Conservation (phyloP, 1,284 basidiomycete genomes). For the Cryptococcus neoformans region DNA sequence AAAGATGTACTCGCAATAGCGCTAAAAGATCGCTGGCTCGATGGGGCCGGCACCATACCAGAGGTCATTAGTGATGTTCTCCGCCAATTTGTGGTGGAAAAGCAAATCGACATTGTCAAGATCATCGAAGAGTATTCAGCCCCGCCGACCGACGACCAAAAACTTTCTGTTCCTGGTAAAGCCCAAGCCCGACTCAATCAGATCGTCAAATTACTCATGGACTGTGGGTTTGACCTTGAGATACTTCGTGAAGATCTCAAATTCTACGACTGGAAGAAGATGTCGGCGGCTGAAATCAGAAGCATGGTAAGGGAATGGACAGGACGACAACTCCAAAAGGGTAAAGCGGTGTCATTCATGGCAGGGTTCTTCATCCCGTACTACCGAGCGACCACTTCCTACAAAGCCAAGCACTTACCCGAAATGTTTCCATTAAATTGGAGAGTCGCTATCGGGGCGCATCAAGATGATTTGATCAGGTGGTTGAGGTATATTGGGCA, state of each 20-base stretch:
- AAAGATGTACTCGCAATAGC: neutral
- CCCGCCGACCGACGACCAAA: neutral
- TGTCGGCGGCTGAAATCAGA: neutral
- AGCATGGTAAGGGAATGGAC: constrained; percentile 3
- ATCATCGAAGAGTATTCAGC: neutral
- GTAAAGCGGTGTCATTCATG: neutral
- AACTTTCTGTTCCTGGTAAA: neutral
- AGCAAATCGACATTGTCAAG: constrained; percentile 4
- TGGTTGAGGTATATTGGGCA: constrained; percentile 13
- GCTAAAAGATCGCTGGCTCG: constrained; percentile 3
- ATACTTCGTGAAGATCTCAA: neutral
- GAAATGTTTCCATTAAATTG: neutral
- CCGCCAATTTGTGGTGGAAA: constrained; percentile 4
- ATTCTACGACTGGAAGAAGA: constrained; percentile 1
- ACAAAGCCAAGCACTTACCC: neutral
- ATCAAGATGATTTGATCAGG: neutral
- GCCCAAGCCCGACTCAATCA: neutral
- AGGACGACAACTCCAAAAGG: neutral
- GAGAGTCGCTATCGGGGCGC: neutral
- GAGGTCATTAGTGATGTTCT: constrained; percentile 2
- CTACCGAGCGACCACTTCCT: constrained; percentile 1
- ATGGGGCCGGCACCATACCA: constrained; percentile 6
- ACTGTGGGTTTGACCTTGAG: neutral
- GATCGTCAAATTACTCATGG: neutral
- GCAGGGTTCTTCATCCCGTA: constrained; percentile 6